Percentiles rank a stretch among this genome's conserved stretches.
phyloP scores from a whole-genome alignment of 352 stramenopile genomes.

The Globisporangium splendens region DNA sequence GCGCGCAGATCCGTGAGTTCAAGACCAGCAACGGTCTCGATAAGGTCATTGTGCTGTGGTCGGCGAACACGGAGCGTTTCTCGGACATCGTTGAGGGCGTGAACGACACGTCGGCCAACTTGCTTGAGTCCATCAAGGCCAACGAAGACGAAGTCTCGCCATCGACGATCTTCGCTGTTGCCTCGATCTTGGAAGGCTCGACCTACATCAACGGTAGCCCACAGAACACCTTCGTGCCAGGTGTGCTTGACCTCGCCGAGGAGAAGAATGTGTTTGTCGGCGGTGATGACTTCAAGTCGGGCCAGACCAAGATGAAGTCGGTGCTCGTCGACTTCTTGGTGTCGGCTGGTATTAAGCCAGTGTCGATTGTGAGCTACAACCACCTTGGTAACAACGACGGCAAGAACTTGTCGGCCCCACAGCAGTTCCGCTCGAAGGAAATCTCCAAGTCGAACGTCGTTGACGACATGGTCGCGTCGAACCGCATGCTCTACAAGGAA shows the following conservation, averaged over 20 bases:
- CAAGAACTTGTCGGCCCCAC: slow-evolving; percentile 98
- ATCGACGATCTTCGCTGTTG: slow-evolving; percentile 97
- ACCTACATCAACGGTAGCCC: slow-evolving; percentile 99
- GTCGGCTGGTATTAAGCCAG: slow-evolving; percentile 98
- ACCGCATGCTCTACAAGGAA: slow-evolving; percentile 96
- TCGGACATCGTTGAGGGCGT: slow-evolving; percentile 96
- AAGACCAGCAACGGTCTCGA: slow-evolving; percentile 93
- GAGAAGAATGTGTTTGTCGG: slow-evolving; percentile 96
- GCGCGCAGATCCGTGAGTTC: slow-evolving; percentile 95
- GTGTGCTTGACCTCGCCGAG: slow-evolving; percentile 94
- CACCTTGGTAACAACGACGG: slow-evolving; percentile 99
- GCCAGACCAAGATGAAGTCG: slow-evolving; percentile 99
- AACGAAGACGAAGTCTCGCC: slow-evolving; percentile 94
- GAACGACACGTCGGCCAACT: slow-evolving; percentile 97
- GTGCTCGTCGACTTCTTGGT: slow-evolving; percentile 99
- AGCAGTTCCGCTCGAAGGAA: slow-evolving; percentile 99
- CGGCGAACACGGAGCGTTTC: slow-evolving; percentile 99
- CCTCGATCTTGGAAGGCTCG: slow-evolving; percentile 97
- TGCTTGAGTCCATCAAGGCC: slow-evolving; percentile 95
- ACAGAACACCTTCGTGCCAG: slow-evolving; percentile 99
- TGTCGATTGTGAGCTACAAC: slow-evolving; percentile 99
- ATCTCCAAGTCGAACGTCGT: slow-evolving; percentile 99
- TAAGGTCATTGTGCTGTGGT: slow-evolving; percentile 99
- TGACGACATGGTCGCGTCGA: slow-evolving; percentile 98
- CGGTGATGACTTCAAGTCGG: slow-evolving; percentile 99